These are phyloP conservation scores for Rhododendron mucronatum DNA, from an alignment of 148 eudicot species.

Conservation along the genomic window DNA sequence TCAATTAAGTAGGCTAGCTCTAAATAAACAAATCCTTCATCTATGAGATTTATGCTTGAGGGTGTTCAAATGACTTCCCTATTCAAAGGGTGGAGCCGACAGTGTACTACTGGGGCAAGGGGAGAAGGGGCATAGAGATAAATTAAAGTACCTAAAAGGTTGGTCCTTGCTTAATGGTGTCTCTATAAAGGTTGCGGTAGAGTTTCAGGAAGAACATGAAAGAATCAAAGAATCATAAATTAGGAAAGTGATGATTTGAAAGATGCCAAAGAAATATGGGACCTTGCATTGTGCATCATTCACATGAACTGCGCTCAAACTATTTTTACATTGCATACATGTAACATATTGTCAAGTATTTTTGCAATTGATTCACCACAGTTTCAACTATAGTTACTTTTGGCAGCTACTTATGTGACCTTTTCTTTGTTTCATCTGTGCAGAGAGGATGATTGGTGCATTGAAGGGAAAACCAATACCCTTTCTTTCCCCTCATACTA, in stretches of 20 bases:
- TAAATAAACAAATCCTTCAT: no score
- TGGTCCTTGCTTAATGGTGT: neutral
- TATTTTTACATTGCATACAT: neutral
- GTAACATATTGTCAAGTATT: neutral
- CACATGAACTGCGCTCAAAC: neutral
- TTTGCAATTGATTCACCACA: neutral
- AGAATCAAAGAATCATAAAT: neutral
- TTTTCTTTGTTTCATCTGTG: slow-evolving; percentile 24
- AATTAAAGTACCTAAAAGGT: neutral
- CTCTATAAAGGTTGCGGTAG: neutral
- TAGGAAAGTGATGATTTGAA: neutral
- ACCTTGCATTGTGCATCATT: neutral
- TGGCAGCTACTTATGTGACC: slow-evolving; percentile 10
- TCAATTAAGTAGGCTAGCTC: no score
- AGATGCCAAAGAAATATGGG: neutral
- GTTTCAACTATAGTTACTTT: neutral
- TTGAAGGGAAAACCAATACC: slow-evolving; percentile 69
- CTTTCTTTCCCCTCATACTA: slow-evolving; percentile 92
- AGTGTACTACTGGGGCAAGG: neutral
- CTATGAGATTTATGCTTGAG: no score
- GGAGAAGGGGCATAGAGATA: neutral
- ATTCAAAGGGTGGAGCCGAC: neutral
- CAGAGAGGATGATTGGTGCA: slow-evolving; percentile 90
- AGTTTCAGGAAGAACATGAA: slow-evolving; percentile 1
- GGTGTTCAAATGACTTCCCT: no score